phyloP scores from a whole-genome alignment of 495 filamentous ascomycete species.

The Astrocystis sublimbata region DNA sequence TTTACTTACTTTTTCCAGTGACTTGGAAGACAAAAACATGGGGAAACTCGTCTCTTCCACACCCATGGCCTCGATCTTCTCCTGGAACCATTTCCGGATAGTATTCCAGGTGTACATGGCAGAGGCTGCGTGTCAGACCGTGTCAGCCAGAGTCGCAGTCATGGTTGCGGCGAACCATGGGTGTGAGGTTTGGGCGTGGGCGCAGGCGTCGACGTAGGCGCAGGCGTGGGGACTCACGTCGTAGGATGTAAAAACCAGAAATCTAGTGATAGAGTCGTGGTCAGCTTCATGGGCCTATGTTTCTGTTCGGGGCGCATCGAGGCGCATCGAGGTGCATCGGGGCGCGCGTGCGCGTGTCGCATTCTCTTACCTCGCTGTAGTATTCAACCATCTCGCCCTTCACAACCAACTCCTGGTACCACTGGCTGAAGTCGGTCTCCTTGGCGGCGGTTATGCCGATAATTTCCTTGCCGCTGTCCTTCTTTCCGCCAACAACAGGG shows the following conservation, averaged over 20 bases:
- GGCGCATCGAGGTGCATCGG: background rate
- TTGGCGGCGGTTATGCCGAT: slow-evolving; percentile 87
- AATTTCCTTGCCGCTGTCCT: slow-evolving; percentile 52
- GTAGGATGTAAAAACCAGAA: slow-evolving; percentile 92
- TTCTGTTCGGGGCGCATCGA: background rate
- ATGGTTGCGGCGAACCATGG: background rate
- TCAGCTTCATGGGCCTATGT: background rate
- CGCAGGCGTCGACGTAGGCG: too few relatives aligned
- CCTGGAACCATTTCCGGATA: slow-evolving; percentile 88
- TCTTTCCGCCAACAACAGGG: slow-evolving; percentile 51
- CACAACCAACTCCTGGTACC: slow-evolving; percentile 94
- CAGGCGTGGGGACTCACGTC: slow-evolving; percentile 44
- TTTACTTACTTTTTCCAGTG: slow-evolving; percentile 71
- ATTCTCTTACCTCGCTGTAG: slow-evolving; percentile 48
- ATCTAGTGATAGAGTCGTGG: slow-evolving; percentile 59
- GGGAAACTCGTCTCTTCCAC: slow-evolving; percentile 96
- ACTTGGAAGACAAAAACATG: slow-evolving; percentile 87
- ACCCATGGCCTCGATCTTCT: slow-evolving; percentile 79
- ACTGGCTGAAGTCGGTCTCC: slow-evolving; percentile 81
- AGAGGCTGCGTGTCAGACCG: slow-evolving; percentile 45
- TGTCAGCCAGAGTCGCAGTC: background rate
- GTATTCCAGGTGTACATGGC: slow-evolving; percentile 91
- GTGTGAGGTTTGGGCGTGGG: too few relatives aligned
- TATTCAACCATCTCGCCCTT: slow-evolving; percentile 96
- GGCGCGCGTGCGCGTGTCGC: background rate